Evolutionary conservation across 2,329 filamentous ascomycete species (phyloP).

Genomic region (Pseudogymnoascus sp.): DNA sequence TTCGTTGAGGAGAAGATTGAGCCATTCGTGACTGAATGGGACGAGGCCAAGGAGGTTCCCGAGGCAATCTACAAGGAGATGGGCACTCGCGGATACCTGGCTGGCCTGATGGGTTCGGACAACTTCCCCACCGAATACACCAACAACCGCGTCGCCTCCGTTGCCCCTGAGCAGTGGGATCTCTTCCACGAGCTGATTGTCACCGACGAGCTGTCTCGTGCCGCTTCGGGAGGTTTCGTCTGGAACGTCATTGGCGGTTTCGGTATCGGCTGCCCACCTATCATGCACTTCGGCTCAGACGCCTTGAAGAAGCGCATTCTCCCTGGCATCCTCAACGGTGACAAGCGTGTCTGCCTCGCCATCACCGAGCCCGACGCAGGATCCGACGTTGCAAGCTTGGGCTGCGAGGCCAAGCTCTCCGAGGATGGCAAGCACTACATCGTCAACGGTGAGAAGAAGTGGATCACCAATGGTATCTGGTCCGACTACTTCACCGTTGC

Average conservation of each 20-base stretch:
- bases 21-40: constrained; percentile 91
- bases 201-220: constrained; percentile 87
- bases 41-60: constrained; percentile 87
- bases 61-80: constrained; percentile 90
- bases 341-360: constrained; percentile 95
- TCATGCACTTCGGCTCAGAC: constrained; percentile 82
- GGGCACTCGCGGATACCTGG: constrained; percentile 86
- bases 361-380: constrained; percentile 97
- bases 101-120: constrained; percentile 79
- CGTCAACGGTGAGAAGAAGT: constrained; percentile 99
- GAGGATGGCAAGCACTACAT: constrained; percentile 99
- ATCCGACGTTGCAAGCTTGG: constrained; percentile 89
- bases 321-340: constrained; percentile 79
- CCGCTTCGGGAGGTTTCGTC: constrained; percentile 84
- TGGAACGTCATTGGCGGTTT: constrained; percentile 98
- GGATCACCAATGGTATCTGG: constrained; percentile 99
- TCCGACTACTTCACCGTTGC: constrained; percentile 96
- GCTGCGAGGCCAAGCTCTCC: constrained; percentile 88
- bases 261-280: constrained; percentile 85
- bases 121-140: constrained; percentile 70
- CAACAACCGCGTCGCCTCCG: constrained; percentile 65
- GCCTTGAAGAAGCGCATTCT: constrained; percentile 78
- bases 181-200: constrained; percentile 96
- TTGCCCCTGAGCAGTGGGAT: constrained; percentile 87
- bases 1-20: constrained; percentile 89